Base-by-base conservation (phyloP, 1,284 basidiomycete species). In the Anthracocystis walkeri region DNA sequence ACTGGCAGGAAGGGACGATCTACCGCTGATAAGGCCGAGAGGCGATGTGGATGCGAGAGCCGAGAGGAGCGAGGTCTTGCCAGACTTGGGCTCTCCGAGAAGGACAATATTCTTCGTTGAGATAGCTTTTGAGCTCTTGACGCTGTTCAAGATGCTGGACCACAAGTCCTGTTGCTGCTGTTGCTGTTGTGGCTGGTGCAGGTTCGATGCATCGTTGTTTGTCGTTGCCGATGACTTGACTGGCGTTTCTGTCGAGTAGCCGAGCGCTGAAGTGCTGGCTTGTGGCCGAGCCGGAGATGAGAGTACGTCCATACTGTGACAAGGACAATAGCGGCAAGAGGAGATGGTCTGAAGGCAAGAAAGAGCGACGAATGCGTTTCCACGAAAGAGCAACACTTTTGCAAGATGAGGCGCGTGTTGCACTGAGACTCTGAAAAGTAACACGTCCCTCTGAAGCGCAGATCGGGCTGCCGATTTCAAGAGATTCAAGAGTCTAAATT, bases 91-190 rank as follows among this genome's bases (percentile, higher is more conserved):
- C 78, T 92, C 89, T 70, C 79, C 80, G n/a, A 96, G 89, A 2
- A 96, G 81, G 27, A 96, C 87, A 45, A 95, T 87, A 81, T 94
- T 92, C 85, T 94, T 95, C 7, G 92, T 90, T 21, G 92, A 91
- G 82, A 91, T 92, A n/a, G 91, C 91, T 56, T 93, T 90, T 55
- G 92, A 90, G 27, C 91, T 91, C 0, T 93, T 94, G 12, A 95
- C 93, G 21, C 92, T 93, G 84, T 94, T 91, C 16, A 96, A 88
- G 77, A 96, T 96, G 35, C 92, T 93, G 3, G 91, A 92, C 94
- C 94, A 97, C 33, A 97, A 87, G 78, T 95, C 92, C 74, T 79
- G 68, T 25, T 58, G 52, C 4, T 52, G n/a, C 11, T 42, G 52
- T 14, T 42, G 40, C 20, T 54, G 53, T 14, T 55, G 53, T 20